Percentiles rank a stretch among this genome's conserved stretches.
Evolutionary conservation across 2,329 filamentous ascomycete species (phyloP).

Genomic region (Sporothrix pseudoabietina): DNA sequence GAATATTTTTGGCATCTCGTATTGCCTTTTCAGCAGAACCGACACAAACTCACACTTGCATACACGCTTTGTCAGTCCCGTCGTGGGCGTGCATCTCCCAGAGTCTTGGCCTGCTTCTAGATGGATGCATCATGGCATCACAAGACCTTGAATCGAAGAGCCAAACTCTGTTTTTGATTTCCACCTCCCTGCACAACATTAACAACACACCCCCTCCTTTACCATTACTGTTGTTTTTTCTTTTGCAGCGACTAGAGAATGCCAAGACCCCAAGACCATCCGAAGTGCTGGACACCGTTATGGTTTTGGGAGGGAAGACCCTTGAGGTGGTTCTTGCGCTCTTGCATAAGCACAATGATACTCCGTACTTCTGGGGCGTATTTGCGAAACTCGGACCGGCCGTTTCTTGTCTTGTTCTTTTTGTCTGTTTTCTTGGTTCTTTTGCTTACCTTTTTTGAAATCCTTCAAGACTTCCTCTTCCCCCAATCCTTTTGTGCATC

Average conservation of each 20-base stretch:
- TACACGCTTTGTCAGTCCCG: not conserved
- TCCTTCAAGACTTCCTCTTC: not conserved
- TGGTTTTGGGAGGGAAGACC: not conserved
- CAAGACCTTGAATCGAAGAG: not conserved
- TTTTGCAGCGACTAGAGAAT: not conserved
- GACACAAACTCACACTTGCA: not conserved
- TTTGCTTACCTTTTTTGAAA: not conserved
- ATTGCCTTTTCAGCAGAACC: not conserved
- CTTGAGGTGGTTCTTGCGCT: not conserved
- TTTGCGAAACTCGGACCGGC: not conserved
- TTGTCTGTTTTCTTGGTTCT: not conserved
- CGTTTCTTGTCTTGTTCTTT: not conserved
- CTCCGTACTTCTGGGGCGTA: not conserved
- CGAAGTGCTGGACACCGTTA: not conserved
- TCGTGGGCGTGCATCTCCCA: not conserved
- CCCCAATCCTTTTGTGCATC: not conserved
- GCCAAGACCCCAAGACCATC: not conserved
- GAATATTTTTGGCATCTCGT: slow-evolving; percentile 1
- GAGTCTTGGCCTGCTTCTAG: not conserved
- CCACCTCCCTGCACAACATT: not conserved
- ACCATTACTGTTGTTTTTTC: not conserved
- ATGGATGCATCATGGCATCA: slow-evolving; percentile 10
- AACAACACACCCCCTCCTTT: not conserved
- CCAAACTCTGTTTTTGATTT: not conserved
- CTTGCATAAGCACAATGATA: not conserved